Conservation (phyloP, 352 stramenopile genomes). For the Saprolegnia diclina region DNA sequence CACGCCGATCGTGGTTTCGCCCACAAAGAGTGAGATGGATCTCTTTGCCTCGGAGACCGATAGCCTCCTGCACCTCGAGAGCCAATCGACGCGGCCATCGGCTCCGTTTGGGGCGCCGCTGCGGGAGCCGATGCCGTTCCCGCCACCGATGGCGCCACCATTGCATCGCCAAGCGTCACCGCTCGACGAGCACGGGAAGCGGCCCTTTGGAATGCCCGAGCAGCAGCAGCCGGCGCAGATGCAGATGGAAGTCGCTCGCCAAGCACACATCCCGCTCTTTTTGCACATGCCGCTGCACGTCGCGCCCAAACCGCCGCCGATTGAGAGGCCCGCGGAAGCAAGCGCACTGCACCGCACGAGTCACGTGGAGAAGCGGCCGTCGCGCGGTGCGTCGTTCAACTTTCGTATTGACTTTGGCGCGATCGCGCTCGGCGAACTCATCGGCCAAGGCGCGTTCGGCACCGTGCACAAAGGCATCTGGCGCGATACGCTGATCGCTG, state of each 20-base stretch:
- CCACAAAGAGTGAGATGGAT: constrained; percentile 20
- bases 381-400: constrained; percentile 65
- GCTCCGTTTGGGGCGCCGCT: not conserved
- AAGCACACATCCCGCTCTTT: constrained; percentile 77
- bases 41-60: constrained; percentile 24
- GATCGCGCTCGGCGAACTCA: constrained; percentile 72
- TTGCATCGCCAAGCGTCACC: not conserved
- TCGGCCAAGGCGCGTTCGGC: constrained; percentile 80
- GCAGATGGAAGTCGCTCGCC: constrained; percentile 77
- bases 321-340: not conserved
- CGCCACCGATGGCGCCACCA: not conserved
- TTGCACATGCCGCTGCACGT: constrained; percentile 85
- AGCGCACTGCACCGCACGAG: constrained; percentile 32
- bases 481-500: constrained; percentile 65
- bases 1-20: constrained; percentile 5
- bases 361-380: constrained; percentile 39
- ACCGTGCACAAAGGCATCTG: constrained; percentile 70
- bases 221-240: constrained; percentile 69
- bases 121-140: not conserved
- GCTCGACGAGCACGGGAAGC: not conserved
- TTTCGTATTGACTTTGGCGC: constrained; percentile 77
- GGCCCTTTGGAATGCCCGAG: constrained; percentile 2
- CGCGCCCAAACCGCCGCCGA: constrained; percentile 31
- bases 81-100: not conserved
- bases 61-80: constrained; percentile 8